Evolutionary conservation across 441 rosid genomes (phyloP), one percentile per base, ranked within the genome.

Genomic region (Aleurites moluccanus): DNA sequence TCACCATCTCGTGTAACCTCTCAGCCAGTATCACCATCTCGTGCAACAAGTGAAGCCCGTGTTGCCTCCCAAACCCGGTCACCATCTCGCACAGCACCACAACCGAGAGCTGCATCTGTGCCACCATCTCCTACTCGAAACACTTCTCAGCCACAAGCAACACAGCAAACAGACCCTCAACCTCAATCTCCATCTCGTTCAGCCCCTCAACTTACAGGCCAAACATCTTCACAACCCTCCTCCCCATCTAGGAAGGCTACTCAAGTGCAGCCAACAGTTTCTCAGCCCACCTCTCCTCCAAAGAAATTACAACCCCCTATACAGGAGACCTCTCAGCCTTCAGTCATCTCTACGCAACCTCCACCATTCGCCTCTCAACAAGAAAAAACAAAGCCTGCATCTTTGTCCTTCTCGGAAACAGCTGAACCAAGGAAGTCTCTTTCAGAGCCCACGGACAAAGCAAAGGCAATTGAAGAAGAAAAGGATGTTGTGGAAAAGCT

Each of bases 181-280:
- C 81, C 78, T 61, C 80, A 25, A 75, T 67, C 85, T 66, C n/a
- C n/a, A n/a, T n/a, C n/a, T n/a, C n/a, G n/a, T n/a, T n/a, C n/a
- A n/a, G n/a, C n/a, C n/a, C n/a, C n/a, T n/a, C 85, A 69, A 59
- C 73, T 73, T 66, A 64, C 79, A 27, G 82, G 66, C 62, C 84
- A 73, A 75, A 72, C 82, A 73, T 52, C 79, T 18, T 30, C 77
- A 10, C 75, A 30, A 77, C 73, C 83, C 72, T 47, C 86, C 74
- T 78, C 87, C 70, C 82, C 85, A 18, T n/a, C 83, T 74, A 85
- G 20, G 53, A 50, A 53, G 73, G 67, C 73, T 30, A 45, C 57
- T 69, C 74, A 64, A 66, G 68, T 63, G 72, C 79, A 49, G 40
- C 62, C 77, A 72, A 40, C 68, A 69, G 73, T 53, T 60, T 69